Conservation (phyloP, 108 stramenopile species). For the Schizochytrium sp. region DNA sequence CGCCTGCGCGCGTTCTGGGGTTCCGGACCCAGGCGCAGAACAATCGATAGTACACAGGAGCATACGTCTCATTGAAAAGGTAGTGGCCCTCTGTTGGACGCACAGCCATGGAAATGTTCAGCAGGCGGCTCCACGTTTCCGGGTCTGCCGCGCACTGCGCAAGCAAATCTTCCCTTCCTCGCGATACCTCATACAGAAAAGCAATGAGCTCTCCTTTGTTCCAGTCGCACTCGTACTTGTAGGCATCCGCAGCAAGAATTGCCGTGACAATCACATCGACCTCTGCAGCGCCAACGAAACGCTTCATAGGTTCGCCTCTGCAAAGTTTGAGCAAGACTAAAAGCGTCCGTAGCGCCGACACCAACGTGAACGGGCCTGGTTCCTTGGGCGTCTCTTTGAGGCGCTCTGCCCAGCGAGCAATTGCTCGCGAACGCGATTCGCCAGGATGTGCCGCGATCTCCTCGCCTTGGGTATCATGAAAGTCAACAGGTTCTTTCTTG, state of each 20-base stretch:
- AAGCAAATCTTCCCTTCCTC: neutral
- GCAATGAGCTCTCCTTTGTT: neutral
- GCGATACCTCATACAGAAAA: neutral
- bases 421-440: neutral
- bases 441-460: neutral
- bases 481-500: neutral
- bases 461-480: neutral
- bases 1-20: neutral
- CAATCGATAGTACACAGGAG: neutral
- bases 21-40: neutral
- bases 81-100: neutral
- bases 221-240: slow-evolving; percentile 4
- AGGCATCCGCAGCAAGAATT: neutral
- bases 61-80: neutral
- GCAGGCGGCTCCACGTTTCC: neutral
- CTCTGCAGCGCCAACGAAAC: neutral
- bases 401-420: neutral
- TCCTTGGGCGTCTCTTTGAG: neutral
- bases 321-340: neutral
- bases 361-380: neutral
- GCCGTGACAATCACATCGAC: neutral
- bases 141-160: neutral
- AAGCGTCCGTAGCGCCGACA: neutral
- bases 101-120: neutral
- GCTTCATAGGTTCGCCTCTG: neutral